Base-by-base conservation (phyloP, 208 protist genomes). In the Trypanosoma conorhini region DNA sequence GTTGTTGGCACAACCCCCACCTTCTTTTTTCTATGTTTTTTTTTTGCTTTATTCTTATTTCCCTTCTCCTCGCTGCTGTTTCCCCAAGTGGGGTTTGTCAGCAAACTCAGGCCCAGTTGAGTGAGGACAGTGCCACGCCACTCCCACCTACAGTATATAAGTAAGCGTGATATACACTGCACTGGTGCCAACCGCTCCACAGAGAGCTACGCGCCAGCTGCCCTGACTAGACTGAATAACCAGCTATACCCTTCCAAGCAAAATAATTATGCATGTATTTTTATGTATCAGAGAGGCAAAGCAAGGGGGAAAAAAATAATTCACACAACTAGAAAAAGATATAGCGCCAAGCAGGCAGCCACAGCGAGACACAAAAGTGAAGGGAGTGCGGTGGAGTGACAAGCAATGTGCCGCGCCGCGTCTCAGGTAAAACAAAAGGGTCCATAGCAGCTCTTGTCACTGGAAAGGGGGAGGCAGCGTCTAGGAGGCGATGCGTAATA, bases 281-380 rank as follows among this genome's bases (percentile, higher is more conserved):
- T n/a, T n/a, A n/a, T n/a, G n/a, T n/a, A n/a, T n/a, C n/a, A n/a
- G n/a, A n/a, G n/a, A n/a, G n/a, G n/a, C n/a, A n/a, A n/a, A n/a
- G n/a, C n/a, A n/a, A n/a, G n/a, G 8, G 10, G n/a, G 1, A 26
- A 52, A 52, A 52, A 52, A 52, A 52, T 1, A 52, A 52, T 1
- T 26, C n/a, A 52, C n/a, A 19, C n/a, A 52, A 26, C n/a, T 5
- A 52, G 10, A 52, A 52, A 52, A 4, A 52, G 10, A 52, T 59
- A 31, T 19, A 7, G 17, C 54, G 31, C 15, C 15, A 59, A 59
- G 28, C 17, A 38, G 15, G 42, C 9, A 40, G 13, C 22, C 52
- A 46, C 24, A 73, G 26, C 31, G 69, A 62, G 42, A 74, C 64
- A 65, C 70, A 28, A 68, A 59, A 31, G 51, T 30, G 46, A 75